A percentile compares a stretch with the other conserved stretches of the same genome.
phyloP scores from a whole-genome alignment of 2,329 filamentous ascomycete species.

The Fusarium sp. region DNA sequence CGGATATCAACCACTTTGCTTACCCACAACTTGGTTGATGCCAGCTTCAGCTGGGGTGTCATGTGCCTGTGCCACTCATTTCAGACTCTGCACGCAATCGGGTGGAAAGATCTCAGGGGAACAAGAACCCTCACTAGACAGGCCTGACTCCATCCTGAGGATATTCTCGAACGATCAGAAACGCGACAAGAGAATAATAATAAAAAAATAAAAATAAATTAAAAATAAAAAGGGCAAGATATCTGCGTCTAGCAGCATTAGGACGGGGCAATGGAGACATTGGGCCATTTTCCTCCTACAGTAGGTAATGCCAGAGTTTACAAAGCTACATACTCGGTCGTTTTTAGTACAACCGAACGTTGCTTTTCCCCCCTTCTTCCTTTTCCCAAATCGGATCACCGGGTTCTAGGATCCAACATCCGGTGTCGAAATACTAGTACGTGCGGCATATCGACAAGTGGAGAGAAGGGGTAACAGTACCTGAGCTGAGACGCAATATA shows the following conservation, averaged over 20 bases:
- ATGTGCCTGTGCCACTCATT: conserved; percentile 29
- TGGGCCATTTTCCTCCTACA: neutral
- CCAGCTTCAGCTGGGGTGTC: conserved; percentile 27
- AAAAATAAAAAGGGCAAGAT: conserved; percentile 4
- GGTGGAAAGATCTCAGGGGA: conserved; percentile 5
- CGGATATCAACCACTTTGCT: conserved; percentile 26
- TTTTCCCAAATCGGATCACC: conserved; percentile 19
- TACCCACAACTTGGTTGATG: conserved; percentile 32
- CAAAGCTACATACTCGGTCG: conserved; percentile 13
- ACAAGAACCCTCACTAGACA: conserved; percentile 6
- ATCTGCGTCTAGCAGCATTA: conserved; percentile 10
- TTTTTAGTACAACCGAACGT: conserved; percentile 18
- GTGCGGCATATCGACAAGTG: conserved; percentile 23
- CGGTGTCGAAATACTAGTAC: conserved; percentile 12
- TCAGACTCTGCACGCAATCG: conserved; percentile 11
- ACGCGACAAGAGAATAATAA: conserved; percentile 5
- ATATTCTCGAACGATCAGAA: conserved; percentile 2
- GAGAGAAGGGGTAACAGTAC: conserved; percentile 44
- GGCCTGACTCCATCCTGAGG: conserved; percentile 6
- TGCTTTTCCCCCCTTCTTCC: conserved; percentile 29
- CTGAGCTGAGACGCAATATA: conserved; percentile 25
- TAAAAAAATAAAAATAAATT: too few species aligned
- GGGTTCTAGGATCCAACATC: conserved; percentile 19
- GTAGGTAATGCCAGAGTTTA: neutral
- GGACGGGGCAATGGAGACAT: neutral